Conservation (phyloP, 192 early-diverging fungal species). For the Podila epigama region DNA sequence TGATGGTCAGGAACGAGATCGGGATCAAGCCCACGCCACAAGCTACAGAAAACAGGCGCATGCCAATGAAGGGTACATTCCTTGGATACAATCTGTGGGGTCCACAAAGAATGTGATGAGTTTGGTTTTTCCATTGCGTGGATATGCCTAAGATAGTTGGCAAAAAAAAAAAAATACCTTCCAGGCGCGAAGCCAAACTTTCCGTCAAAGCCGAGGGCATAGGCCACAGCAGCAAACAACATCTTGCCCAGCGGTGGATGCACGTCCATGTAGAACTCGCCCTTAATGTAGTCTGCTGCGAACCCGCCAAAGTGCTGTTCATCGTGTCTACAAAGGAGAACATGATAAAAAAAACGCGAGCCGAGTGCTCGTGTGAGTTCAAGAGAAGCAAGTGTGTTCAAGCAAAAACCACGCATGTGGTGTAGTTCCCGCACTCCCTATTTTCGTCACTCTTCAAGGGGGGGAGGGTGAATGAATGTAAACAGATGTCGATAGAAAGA, state of each 20-base stretch:
- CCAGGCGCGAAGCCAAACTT: constrained; percentile 89
- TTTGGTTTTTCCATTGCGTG: not conserved
- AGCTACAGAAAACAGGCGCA: constrained; percentile 82
- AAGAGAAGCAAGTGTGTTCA: too few relatives aligned
- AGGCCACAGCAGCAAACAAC: constrained; percentile 72
- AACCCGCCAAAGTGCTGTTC: constrained; percentile 96
- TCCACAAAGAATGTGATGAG: not conserved
- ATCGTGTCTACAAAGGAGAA: constrained; percentile 67
- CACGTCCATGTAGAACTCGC: constrained; percentile 93
- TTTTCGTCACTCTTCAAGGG: not conserved
- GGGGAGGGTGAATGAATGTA: not conserved
- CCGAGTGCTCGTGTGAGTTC: too few relatives aligned
- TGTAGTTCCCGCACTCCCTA: not conserved
- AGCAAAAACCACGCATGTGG: too few relatives aligned
- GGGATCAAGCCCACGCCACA: constrained; percentile 85
- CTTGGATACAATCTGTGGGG: constrained; percentile 62
- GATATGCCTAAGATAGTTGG: too few relatives aligned
- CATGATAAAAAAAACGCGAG: too few relatives aligned
- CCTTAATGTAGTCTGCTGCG: constrained; percentile 82
- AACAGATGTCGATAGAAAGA: not conserved
- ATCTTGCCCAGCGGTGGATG: constrained; percentile 92
- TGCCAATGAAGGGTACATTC: constrained; percentile 90
- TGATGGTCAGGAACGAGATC: constrained; percentile 82
- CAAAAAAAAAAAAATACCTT: constrained; percentile 51
- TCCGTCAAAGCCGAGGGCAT: constrained; percentile 79